Evolutionary conservation across 2,329 filamentous ascomycete species (phyloP), one percentile per base, ranked within the genome.

Genomic region (Phyllosticta citribraziliensis): DNA sequence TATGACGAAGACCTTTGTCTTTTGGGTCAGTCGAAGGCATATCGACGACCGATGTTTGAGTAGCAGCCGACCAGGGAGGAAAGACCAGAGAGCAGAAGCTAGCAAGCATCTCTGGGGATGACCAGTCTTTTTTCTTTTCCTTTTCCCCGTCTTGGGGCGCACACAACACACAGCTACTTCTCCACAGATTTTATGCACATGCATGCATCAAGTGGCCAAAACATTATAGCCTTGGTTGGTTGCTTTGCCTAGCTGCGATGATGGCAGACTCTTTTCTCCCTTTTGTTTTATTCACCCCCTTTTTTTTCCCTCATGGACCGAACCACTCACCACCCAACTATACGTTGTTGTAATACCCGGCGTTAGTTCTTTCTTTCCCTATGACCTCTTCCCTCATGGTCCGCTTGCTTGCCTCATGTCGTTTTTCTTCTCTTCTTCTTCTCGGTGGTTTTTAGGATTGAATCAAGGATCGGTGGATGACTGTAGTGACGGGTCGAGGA

Each of bases 291-390:
- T 47, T 58, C 24, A 22, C 17, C 33, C 24, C 25, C 25, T 55
- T 59, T 30, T 14, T 40, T 60, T 60, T 55, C 19, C n/a, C 10
- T 10, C 52, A 30, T 30, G 6, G 27, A 30, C 27, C 27, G 9
- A 30, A 30, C 27, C 9, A 30, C 27, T 30, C 27, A 30, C 5
- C 27, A 30, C 5, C 52, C 56, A 58, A 27, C 47, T 58, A 24
- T 52, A 12, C 27, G 35, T 22, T 27, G 12, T 60, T 60, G 54
- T 60, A 60, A 60, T 60, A 60, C 57, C 57, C 57, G 57, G 57
- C 47, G 57, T 55, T 55, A n/a, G 57, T 60, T 60, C 52, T 33
- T 22, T 22, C n/a, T 40, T 40, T 47, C 2, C 27, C 9, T 30
- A 8, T 6, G 2, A 30, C 27, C 27, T 30, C 14, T 47, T 47